Evolutionary conservation across 768 basidiomycete genomes (phyloP).

Genomic region (Lactarius sp.): DNA sequence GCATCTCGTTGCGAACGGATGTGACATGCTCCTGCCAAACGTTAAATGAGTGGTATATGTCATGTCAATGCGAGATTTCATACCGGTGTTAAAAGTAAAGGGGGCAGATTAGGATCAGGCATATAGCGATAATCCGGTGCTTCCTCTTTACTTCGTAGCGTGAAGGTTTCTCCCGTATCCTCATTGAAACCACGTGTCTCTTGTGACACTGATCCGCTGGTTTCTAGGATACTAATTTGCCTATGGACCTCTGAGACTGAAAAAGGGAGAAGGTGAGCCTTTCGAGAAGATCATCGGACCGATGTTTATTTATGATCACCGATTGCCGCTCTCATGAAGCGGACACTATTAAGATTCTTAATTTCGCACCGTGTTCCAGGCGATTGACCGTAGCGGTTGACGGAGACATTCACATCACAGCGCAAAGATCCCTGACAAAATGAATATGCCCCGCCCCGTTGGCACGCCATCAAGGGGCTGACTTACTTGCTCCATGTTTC

Average conservation of each 20-base stretch:
- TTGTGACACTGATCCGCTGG: slow-evolving; percentile 50
- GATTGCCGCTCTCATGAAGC: slow-evolving; percentile 80
- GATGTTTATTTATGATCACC: slow-evolving; percentile 39
- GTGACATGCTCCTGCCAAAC: slow-evolving; percentile 57
- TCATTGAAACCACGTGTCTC: slow-evolving; percentile 93
- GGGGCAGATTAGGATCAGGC: slow-evolving; percentile 93
- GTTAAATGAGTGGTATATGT: neutral
- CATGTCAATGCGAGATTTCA: slow-evolving; percentile 20
- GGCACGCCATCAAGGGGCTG: slow-evolving; percentile 2
- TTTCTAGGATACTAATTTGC: slow-evolving; percentile 57
- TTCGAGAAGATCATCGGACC: neutral
- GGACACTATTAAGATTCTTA: slow-evolving; percentile 93
- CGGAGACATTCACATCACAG: slow-evolving; percentile 94
- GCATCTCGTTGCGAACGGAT: slow-evolving; percentile 48
- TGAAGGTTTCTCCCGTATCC: slow-evolving; percentile 72
- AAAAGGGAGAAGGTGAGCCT: neutral
- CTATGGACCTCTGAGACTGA: slow-evolving; percentile 77
- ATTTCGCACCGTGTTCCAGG: slow-evolving; percentile 89
- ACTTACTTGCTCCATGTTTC: slow-evolving; percentile 92
- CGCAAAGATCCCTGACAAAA: slow-evolving; percentile 76
- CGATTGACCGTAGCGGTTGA: slow-evolving; percentile 58
- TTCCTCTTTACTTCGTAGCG: slow-evolving; percentile 84
- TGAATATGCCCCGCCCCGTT: slow-evolving; percentile 6
- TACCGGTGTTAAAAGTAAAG: slow-evolving; percentile 55
- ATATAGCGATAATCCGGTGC: slow-evolving; percentile 96